Percentiles rank a stretch among this genome's conserved stretches.
phyloP scores from a whole-genome alignment of 1,139 yeast genomes.

The Saccharomyces hybrid region DNA sequence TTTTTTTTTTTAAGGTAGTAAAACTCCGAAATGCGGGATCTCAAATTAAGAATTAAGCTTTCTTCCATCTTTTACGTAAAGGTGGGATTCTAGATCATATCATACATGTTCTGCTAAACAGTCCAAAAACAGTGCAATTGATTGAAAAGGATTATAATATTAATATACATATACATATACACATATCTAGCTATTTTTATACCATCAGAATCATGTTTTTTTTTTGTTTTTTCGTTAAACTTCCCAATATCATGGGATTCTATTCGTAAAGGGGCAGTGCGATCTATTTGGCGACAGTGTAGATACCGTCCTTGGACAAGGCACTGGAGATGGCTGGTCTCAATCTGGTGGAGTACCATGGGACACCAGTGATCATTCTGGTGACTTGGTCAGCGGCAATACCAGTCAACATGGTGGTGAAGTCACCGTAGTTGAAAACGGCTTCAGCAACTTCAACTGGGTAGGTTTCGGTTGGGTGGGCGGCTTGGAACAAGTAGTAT shows the following conservation, averaged over 20 bases:
- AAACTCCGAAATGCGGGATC: neutral
- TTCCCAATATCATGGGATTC: neutral
- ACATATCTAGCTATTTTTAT: neutral
- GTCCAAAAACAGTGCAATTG: neutral
- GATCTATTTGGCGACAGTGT: neutral
- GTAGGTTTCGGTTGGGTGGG: no score
- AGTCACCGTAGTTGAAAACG: no score
- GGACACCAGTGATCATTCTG: no score
- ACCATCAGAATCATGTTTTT: neutral
- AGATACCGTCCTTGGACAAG: neutral
- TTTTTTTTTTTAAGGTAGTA: neutral
- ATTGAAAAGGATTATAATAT: neutral
- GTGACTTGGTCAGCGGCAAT: no score
- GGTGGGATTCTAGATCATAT: neutral
- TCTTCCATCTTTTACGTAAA: neutral
- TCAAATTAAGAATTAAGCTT: neutral
- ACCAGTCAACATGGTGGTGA: no score
- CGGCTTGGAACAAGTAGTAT: no score
- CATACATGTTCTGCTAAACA: neutral
- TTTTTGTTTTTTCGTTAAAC: neutral
- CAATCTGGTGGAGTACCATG: no score
- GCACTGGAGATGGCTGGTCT: no score
- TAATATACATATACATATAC: neutral
- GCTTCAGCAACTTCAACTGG: no score
- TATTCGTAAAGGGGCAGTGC: neutral